Percentiles rank a stretch among this genome's conserved stretches.
These are phyloP conservation scores for Ustilago lituana DNA, from an alignment of 1,284 basidiomycete genomes.

Conservation along the genomic window DNA sequence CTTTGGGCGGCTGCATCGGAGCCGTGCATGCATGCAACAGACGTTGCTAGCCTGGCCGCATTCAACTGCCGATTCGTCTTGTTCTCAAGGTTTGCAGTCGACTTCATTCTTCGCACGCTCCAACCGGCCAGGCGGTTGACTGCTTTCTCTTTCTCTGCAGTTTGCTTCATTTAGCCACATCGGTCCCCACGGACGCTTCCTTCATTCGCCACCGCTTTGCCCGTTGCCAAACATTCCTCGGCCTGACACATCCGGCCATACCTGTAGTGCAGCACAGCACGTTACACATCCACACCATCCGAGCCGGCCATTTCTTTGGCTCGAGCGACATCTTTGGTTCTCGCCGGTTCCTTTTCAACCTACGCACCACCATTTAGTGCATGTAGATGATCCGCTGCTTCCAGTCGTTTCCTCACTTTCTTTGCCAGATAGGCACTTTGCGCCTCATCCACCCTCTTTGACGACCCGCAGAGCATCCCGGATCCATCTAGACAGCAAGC, in stretches of 20 bases:
- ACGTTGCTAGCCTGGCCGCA: neutral
- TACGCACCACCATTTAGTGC: slow-evolving; percentile 6
- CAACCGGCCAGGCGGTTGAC: slow-evolving; percentile 25
- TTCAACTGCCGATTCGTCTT: no score
- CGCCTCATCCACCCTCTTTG: neutral
- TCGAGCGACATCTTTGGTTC: no score
- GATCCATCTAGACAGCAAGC: neutral
- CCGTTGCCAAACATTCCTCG: slow-evolving; percentile 1
- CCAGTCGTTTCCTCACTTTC: neutral
- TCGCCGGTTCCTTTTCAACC: neutral
- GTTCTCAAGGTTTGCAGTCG: no score
- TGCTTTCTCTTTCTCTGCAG: slow-evolving; percentile 15
- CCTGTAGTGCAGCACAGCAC: no score
- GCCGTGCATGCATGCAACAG: no score
- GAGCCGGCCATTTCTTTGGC: no score
- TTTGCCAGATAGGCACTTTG: slow-evolving; percentile 7
- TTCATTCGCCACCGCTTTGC: slow-evolving; percentile 13
- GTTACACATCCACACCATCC: no score
- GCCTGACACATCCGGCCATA: neutral
- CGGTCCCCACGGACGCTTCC: slow-evolving; percentile 22
- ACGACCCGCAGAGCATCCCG: neutral
- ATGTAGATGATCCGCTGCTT: slow-evolving; percentile 20
- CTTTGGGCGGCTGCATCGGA: no score
- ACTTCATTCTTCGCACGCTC: slow-evolving; percentile 35
- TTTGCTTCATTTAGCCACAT: slow-evolving; percentile 22